These are phyloP conservation scores for Candida golubevii DNA, from an alignment of 805 yeast genomes.

Conservation along the genomic window DNA sequence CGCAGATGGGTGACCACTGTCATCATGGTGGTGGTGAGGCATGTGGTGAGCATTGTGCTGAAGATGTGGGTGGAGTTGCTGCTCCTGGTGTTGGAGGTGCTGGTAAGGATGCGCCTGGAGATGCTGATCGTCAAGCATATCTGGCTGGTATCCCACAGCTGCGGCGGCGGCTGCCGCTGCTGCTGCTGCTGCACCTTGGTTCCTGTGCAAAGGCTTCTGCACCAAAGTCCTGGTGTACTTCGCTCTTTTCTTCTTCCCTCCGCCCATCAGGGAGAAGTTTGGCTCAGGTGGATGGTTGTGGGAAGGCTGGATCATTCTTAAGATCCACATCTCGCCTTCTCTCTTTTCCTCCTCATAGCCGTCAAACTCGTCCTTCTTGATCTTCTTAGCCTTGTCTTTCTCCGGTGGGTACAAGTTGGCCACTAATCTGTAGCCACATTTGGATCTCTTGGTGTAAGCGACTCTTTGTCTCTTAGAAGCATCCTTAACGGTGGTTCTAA, in stretches of 20 bases:
- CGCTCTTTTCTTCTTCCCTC: conserved; percentile 35
- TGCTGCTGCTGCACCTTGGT: conserved; percentile 17
- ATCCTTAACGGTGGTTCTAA: conserved; percentile 45
- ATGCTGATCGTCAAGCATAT: conserved; percentile 22
- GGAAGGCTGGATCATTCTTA: conserved; percentile 43
- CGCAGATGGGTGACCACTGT: conserved; percentile 25
- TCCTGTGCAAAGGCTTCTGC: conserved; percentile 39
- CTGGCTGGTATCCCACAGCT: conserved; percentile 21
- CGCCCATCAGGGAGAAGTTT: conserved; percentile 17
- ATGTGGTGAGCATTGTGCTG: conserved; percentile 21
- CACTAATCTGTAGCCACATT: conserved; percentile 44
- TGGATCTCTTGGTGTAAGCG: conserved; percentile 44
- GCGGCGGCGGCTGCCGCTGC: conserved; percentile 24
- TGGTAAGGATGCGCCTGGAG: conserved; percentile 19
- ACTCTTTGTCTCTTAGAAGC: conserved; percentile 43
- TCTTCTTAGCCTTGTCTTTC: conserved; percentile 36
- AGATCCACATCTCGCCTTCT: conserved; percentile 41
- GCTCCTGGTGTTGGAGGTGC: conserved; percentile 18
- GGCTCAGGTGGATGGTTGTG: conserved; percentile 46
- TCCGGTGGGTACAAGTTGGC: conserved; percentile 38
- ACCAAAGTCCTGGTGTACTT: conserved; percentile 40
- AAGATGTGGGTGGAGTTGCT: conserved; percentile 22
- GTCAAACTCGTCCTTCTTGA: conserved; percentile 25
- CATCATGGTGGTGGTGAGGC: conserved; percentile 24
- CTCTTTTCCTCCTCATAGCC: conserved; percentile 18